Evolutionary conservation across 2,329 filamentous ascomycete genomes (phyloP).

Genomic region (Pseudovirgaria hyperparasitica): DNA sequence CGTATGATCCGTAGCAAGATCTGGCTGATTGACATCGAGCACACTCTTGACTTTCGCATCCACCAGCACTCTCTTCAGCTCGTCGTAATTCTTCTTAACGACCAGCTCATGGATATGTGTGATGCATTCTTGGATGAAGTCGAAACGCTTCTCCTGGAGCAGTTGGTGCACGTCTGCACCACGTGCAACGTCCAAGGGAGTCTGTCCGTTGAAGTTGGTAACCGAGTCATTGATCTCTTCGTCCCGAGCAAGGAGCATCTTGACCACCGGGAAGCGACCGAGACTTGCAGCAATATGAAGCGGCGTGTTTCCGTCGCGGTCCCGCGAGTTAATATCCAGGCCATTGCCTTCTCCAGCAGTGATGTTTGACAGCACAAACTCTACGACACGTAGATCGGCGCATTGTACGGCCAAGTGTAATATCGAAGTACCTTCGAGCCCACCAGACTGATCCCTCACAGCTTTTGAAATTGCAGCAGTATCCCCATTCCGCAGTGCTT

Average conservation of each 20-base stretch:
- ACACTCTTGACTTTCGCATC: conserved; percentile 76
- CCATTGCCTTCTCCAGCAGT: conserved; percentile 39
- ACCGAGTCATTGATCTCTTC: conserved; percentile 84
- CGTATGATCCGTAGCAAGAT: conserved; percentile 67
- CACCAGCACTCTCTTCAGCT: conserved; percentile 66
- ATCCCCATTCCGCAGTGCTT: conserved; percentile 81
- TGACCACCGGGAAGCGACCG: conserved; percentile 68
- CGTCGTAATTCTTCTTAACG: conserved; percentile 58
- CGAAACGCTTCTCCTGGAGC: conserved; percentile 75
- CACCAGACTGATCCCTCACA: conserved; percentile 50
- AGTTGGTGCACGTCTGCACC: conserved; percentile 94
- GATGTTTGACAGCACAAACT: conserved; percentile 71
- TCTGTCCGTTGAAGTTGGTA: conserved; percentile 70
- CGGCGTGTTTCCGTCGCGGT: conserved; percentile 89
- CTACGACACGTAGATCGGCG: conserved; percentile 81
- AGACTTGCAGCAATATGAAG: conserved; percentile 78
- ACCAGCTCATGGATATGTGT: conserved; percentile 75
- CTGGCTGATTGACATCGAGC: conserved; percentile 83
- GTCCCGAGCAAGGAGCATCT: conserved; percentile 67
- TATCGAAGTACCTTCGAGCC: conserved; percentile 71
- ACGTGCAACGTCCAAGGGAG: conserved; percentile 76
- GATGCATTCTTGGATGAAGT: conserved; percentile 80
- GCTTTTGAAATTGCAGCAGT: conserved; percentile 80
- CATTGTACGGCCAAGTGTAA: conserved; percentile 92
- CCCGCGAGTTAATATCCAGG: conserved; percentile 77